Evolutionary conservation across 345 rosid genomes (phyloP), one percentile per base, ranked within the genome.

Genomic region (Capsella bursapastoris): DNA sequence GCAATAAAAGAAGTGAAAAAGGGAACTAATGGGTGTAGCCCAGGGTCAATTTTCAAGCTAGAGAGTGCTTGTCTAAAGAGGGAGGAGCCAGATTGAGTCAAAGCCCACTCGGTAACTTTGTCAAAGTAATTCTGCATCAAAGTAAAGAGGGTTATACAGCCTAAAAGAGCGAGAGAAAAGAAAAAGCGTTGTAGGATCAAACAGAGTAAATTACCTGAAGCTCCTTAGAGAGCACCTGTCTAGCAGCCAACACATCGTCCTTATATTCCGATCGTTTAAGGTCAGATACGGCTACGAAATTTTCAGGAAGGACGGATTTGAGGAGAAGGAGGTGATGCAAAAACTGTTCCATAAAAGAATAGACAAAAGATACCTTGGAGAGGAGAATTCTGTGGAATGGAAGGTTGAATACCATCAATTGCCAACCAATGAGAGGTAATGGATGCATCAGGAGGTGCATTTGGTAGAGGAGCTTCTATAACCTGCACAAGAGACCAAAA

Each of bases 351-450:
- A 31, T 8, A 43, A 40, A 12, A 18, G 37, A 31, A 68, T n/a
- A 41, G 18, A 50, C 5, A 50, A 1, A 40, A 4, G 9, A 52
- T 72, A 93, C 98, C 95, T 83, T 89, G 86, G 66, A 82, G 57
- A 6, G 87, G 80, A 73, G 86, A 82, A 74, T 89, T 93, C 74
- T 90, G 92, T 0, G 90, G 90, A 66, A 90, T 84, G 40, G 86
- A 85, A 64, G 96, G 98, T 74, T 90, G 98, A 66, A 89, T 79
- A 22, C 98, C 98, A 87, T 93, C 98, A 81, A 93, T 79, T 27
- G 97, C 97, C 27, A 90, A 83, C 97, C 98, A 90, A 71, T 90
- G 98, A 75, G 78, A 72, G 66, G 79, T 50, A 66, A 90, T 62
- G 0, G 86, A 80, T 31, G 89, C 73, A 70, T 86, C 92, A 27